A percentile compares a stretch with the other conserved stretches of the same genome.
Evolutionary conservation across 2,329 filamentous ascomycete genomes (phyloP).

Genomic region (Diaporthe amygdali): DNA sequence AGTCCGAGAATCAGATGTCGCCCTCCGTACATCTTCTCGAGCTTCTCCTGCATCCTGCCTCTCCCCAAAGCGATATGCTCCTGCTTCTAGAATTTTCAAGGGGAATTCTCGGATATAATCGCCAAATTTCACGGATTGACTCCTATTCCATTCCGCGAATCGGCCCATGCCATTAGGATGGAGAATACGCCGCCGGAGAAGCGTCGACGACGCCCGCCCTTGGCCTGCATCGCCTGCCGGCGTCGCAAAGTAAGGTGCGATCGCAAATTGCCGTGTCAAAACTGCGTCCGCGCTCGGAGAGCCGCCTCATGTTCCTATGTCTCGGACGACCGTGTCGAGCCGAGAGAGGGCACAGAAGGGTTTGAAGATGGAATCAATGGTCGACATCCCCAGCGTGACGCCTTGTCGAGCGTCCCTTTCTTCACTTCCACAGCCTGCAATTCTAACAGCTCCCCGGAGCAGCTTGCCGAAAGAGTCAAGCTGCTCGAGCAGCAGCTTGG

Average conservation of each 20-base stretch:
- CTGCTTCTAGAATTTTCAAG: background rate
- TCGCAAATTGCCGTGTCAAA: constrained; percentile 44
- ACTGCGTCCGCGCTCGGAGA: constrained; percentile 44
- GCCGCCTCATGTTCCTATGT: constrained; percentile 39
- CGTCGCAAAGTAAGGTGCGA: constrained; percentile 52
- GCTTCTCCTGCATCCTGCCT: background rate
- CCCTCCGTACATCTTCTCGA: background rate
- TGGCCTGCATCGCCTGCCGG: constrained; percentile 45
- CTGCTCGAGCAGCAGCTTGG: constrained; percentile 50
- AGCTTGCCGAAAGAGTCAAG: constrained; percentile 43
- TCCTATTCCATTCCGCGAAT: background rate
- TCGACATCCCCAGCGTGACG: background rate
- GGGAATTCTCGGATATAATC: background rate
- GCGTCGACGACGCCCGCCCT: constrained; percentile 25
- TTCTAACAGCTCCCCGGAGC: background rate
- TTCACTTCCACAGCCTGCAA: background rate
- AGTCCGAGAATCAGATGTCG: background rate
- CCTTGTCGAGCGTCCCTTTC: constrained; percentile 5
- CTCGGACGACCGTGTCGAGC: constrained; percentile 28
- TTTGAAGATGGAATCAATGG: constrained; percentile 1
- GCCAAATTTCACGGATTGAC: background rate
- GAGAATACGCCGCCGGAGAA: constrained; percentile 21
- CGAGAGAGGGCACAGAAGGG: background rate
- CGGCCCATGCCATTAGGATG: background rate
- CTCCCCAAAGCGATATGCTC: background rate